Evolutionary conservation across 495 filamentous ascomycete genomes (phyloP).

Genomic region (Neurospora sp.): DNA sequence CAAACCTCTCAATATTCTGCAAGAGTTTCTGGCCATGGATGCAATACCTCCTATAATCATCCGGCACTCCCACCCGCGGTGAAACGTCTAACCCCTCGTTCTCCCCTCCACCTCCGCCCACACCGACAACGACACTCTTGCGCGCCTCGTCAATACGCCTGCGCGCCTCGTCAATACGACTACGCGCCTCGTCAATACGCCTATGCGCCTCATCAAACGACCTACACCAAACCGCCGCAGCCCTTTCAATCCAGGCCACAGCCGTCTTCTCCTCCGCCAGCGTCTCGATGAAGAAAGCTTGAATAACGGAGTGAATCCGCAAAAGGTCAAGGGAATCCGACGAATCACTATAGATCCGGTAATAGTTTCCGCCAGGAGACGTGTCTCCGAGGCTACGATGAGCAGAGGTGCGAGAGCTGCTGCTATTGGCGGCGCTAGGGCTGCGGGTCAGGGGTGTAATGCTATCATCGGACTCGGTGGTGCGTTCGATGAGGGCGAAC

Average conservation of each 20-base stretch:
- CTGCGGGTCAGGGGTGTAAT: neutral
- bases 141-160: constrained; percentile 42
- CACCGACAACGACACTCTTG: neutral
- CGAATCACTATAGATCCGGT: constrained; percentile 30
- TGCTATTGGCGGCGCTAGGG: constrained; percentile 19
- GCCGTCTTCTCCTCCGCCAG: constrained; percentile 48
- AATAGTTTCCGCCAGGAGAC: neutral
- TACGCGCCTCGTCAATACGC: constrained; percentile 42
- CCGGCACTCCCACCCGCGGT: constrained; percentile 48
- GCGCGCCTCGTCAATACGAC: constrained; percentile 31
- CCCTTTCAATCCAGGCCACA: constrained; percentile 54
- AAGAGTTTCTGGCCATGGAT: constrained; percentile 54
- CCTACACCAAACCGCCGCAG: constrained; percentile 47
- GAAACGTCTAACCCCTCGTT: neutral
- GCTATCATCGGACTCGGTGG: constrained; percentile 42
- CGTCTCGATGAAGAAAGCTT: constrained; percentile 66
- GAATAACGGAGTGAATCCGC: constrained; percentile 68
- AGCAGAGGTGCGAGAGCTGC: constrained; percentile 2
- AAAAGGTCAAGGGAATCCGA: constrained; percentile 57
- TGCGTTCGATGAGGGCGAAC: constrained; percentile 62
- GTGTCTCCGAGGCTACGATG: neutral
- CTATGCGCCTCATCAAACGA: constrained; percentile 53
- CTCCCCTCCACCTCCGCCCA: too few relatives aligned
- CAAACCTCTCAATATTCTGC: constrained; percentile 35
- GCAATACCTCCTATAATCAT: constrained; percentile 61